Evolutionary conservation across 2,329 filamentous ascomycete species (phyloP).

Genomic region (Diaporthe nobilis): DNA sequence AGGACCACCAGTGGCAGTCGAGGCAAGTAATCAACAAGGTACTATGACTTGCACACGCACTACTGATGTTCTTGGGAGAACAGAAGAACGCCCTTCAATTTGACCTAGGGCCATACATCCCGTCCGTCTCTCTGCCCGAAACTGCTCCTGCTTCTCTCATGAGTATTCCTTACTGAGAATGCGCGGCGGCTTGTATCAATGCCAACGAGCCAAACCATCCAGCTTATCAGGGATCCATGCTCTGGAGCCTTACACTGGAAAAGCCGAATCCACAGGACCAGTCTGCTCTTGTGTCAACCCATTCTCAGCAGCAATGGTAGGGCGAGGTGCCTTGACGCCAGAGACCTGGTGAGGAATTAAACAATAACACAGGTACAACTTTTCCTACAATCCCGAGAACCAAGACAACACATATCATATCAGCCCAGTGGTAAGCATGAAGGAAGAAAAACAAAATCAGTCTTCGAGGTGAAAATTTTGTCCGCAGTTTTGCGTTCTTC

Average conservation of each 20-base stretch:
- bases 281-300: neutral
- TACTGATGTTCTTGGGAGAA: neutral
- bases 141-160: neutral
- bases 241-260: too few species aligned
- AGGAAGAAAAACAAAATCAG: neutral
- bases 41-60: neutral
- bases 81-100: neutral
- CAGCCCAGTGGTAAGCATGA: slow-evolving; percentile 2
- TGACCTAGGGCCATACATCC: neutral
- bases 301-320: neutral
- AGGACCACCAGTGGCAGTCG: neutral
- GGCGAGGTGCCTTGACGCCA: neutral
- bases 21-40: neutral
- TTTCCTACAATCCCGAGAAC: slow-evolving; percentile 14
- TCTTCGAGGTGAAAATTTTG: slow-evolving; percentile 20
- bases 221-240: neutral
- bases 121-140: neutral
- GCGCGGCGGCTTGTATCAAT: neutral
- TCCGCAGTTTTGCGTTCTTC: slow-evolving; percentile 32
- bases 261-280: neutral
- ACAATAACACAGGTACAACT: neutral
- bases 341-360: neutral
- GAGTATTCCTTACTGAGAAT: neutral
- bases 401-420: slow-evolving; percentile 1
- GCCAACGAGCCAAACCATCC: neutral